Conservation (phyloP, 2,329 filamentous ascomycete species). For the Alternaria burnsii region DNA sequence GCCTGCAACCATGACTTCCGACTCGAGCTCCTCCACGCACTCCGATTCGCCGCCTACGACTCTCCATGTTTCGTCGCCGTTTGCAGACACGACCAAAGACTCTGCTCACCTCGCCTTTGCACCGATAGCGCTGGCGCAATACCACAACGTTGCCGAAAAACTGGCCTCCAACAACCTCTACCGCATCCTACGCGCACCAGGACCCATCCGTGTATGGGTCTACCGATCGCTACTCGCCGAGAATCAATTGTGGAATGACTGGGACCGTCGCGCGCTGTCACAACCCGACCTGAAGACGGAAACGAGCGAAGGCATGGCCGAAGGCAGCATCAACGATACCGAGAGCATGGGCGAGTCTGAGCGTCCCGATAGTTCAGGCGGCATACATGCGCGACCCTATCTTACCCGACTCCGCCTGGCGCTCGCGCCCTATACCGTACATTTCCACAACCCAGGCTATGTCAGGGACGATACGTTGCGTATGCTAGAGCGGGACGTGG, state of each 20-base stretch:
- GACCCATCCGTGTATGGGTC: slow-evolving; percentile 38
- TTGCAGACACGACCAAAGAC: slow-evolving; percentile 10
- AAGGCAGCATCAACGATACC: slow-evolving; percentile 19
- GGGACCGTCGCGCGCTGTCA: slow-evolving; percentile 19
- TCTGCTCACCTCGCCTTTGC: slow-evolving; percentile 28
- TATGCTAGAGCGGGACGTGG: slow-evolving; percentile 62
- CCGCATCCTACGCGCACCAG: slow-evolving; percentile 37
- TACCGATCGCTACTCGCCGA: slow-evolving; percentile 36
- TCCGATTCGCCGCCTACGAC: slow-evolving; percentile 12
- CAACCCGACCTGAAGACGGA: slow-evolving; percentile 12
- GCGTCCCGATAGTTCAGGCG: slow-evolving; percentile 24
- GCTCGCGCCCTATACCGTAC: slow-evolving; percentile 61
- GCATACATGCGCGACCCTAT: slow-evolving; percentile 41
- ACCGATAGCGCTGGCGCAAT: slow-evolving; percentile 35
- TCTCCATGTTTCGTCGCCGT: slow-evolving; percentile 7
- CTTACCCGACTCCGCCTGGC: slow-evolving; percentile 57
- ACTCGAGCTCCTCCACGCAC: slow-evolving; percentile 16
- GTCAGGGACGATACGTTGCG: slow-evolving; percentile 67
- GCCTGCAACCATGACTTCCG: slow-evolving; percentile 15
- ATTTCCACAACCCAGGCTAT: slow-evolving; percentile 68
- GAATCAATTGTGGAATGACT: slow-evolving; percentile 31
- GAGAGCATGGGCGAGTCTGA: slow-evolving; percentile 22
- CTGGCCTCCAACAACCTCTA: slow-evolving; percentile 37
- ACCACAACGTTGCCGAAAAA: slow-evolving; percentile 30
- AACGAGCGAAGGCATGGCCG: slow-evolving; percentile 7